Percentiles rank a stretch among this genome's conserved stretches.
These are phyloP conservation scores for Stenogyne calaminthoides DNA, from an alignment of 305 asterid species.

Conservation along the genomic window DNA sequence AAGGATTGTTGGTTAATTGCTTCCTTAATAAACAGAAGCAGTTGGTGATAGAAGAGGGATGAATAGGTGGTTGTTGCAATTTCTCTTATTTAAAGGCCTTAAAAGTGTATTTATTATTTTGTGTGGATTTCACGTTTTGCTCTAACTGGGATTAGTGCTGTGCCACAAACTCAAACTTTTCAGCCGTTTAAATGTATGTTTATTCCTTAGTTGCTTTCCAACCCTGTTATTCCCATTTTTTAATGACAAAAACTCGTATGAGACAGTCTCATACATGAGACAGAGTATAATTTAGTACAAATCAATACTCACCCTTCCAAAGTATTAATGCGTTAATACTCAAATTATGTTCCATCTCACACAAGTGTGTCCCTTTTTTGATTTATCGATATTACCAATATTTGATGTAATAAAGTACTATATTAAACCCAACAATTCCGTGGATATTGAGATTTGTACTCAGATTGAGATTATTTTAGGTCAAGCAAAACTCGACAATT, in stretches of 20 bases:
- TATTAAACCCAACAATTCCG: too few species aligned
- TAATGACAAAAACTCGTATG: too few species aligned
- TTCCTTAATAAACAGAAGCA: background rate
- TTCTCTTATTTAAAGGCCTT: slow-evolving; percentile 21
- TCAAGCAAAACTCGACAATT: background rate
- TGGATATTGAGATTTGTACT: background rate
- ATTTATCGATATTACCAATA: background rate
- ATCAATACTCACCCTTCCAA: too few species aligned
- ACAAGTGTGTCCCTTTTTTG: too few species aligned
- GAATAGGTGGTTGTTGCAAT: background rate
- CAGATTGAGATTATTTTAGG: background rate
- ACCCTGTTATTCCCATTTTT: background rate
- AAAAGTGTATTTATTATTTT: background rate
- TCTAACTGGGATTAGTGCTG: slow-evolving; percentile 26
- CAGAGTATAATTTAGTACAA: too few species aligned
- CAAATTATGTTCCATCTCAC: too few species aligned
- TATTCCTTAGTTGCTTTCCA: slow-evolving; percentile 25
- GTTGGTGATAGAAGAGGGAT: too few species aligned
- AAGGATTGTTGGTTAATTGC: slow-evolving; percentile 21
- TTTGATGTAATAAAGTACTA: background rate
- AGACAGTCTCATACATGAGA: too few species aligned
- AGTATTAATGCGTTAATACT: too few species aligned
- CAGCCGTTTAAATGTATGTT: slow-evolving; percentile 3
- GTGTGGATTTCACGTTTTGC: slow-evolving; percentile 44
- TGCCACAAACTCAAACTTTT: slow-evolving; percentile 34